These are phyloP conservation scores for Ministeria vibrans DNA, from an alignment of 78 protist species.

Conservation along the genomic window DNA sequence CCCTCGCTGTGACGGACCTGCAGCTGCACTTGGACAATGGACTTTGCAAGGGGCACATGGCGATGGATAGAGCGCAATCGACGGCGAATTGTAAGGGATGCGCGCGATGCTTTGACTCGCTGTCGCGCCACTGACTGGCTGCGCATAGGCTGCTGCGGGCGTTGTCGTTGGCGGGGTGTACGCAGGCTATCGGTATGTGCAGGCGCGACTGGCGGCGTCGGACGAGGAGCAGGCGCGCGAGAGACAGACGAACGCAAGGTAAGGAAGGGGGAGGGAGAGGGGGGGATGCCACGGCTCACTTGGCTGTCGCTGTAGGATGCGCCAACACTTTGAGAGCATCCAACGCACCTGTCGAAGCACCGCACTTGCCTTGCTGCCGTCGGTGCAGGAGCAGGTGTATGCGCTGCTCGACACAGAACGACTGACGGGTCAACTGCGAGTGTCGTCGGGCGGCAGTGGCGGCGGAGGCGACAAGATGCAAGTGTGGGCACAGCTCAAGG, in stretches of 20 bases:
- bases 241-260: not conserved
- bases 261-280: not conserved
- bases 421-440: not conserved
- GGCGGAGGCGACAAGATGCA: not conserved
- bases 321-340: slow-evolving; percentile 3
- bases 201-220: not conserved
- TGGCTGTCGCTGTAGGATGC: not conserved
- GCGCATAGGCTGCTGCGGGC: not conserved
- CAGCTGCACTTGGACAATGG: not conserved
- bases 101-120: too few relatives aligned
- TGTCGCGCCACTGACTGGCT: too few relatives aligned
- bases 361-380: not conserved
- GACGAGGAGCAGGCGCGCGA: not conserved
- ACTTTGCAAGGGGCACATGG: not conserved
- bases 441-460: too few relatives aligned
- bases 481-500: not conserved
- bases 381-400: not conserved
- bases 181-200: not conserved
- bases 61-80: not conserved
- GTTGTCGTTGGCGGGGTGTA: not conserved
- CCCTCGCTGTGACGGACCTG: not conserved
- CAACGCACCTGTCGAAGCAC: not conserved
- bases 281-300: not conserved
- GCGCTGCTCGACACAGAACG: not conserved
- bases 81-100: too few relatives aligned